Conservation (phyloP, 2,329 filamentous ascomycete genomes). For the Penicillium sp. region DNA sequence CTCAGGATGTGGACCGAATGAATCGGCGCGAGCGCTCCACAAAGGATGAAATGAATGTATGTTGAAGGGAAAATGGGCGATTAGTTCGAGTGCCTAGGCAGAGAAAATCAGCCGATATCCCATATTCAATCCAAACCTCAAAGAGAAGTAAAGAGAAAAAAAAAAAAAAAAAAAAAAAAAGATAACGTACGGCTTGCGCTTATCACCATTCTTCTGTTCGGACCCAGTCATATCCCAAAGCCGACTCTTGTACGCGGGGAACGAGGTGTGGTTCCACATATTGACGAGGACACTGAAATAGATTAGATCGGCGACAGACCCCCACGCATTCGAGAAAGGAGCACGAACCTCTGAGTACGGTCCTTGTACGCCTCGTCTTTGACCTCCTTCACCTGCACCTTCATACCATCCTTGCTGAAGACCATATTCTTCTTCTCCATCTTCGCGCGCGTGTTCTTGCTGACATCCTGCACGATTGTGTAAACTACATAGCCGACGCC, state of each 20-base stretch:
- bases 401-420: conserved; percentile 60
- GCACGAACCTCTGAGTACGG: conserved; percentile 54
- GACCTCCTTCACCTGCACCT: conserved; percentile 59
- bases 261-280: conserved; percentile 49
- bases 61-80: not conserved
- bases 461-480: conserved; percentile 58
- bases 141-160: too few relatives aligned
- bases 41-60: not conserved
- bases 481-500: conserved; percentile 59
- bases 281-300: conserved; percentile 46
- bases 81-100: conserved; percentile 12
- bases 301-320: not conserved
- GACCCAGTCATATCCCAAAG: conserved; percentile 39
- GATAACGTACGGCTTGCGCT: conserved; percentile 27
- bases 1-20: not conserved
- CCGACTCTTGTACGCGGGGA: conserved; percentile 47
- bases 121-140: too few relatives aligned
- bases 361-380: conserved; percentile 59
- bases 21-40: not conserved
- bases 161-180: too few relatives aligned
- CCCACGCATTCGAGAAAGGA: not conserved
- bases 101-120: not conserved
- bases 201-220: conserved; percentile 20
- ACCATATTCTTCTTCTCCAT: conserved; percentile 64
- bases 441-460: conserved; percentile 56